Evolutionary conservation across 2,329 filamentous ascomycete species (phyloP), one percentile per base, ranked within the genome.

Genomic region (Claviceps citrina): DNA sequence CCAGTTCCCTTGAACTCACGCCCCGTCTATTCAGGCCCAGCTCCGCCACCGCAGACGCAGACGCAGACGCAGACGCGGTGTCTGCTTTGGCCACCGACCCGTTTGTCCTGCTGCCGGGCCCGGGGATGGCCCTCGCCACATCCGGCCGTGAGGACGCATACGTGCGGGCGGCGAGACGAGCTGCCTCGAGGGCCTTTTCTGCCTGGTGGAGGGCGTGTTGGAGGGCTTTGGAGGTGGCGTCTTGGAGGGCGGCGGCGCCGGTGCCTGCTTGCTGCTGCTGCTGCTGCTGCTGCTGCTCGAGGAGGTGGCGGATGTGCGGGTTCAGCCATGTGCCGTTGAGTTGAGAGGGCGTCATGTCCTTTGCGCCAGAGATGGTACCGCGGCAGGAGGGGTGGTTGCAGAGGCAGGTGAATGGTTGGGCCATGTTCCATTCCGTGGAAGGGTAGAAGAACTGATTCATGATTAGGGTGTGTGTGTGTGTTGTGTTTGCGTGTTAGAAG

Each of bases 371-470:
- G 46, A 84, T 81, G 46, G 57, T 65, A 13, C 78, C 77, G 39
- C 68, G 66, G 59, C 80, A 84, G 16, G 62, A 60, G 0, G 62
- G 48, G 4, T 64, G 65, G 45, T 67, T 65, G 54, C 80, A 84
- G 43, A 70, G 62, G 54, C 80, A 84, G 44, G 70, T 60, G 53
- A 84, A 84, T 4, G 76, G 68, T 62, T 84, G 79, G 25, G 74
- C 73, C 79, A 84, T 83, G 51, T 66, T 52, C 78, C 78, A 84
- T 59, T 84, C 80, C 1, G 78, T 83, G 40, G 76, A 81, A 4
- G 80, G 78, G 50, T 84, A 84, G 60, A 84, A 84, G 62, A 83
- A 84, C 54, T 73, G 15, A 24, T 22, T 18, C 3, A 18, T 13
- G 26, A 7, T 38, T 10, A 30, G 19, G 5, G n/a, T n/a, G n/a